A percentile compares a stretch with the other conserved stretches of the same genome.
Evolutionary conservation across 345 rosid species (phyloP).

Genomic region (Mangifera indica): DNA sequence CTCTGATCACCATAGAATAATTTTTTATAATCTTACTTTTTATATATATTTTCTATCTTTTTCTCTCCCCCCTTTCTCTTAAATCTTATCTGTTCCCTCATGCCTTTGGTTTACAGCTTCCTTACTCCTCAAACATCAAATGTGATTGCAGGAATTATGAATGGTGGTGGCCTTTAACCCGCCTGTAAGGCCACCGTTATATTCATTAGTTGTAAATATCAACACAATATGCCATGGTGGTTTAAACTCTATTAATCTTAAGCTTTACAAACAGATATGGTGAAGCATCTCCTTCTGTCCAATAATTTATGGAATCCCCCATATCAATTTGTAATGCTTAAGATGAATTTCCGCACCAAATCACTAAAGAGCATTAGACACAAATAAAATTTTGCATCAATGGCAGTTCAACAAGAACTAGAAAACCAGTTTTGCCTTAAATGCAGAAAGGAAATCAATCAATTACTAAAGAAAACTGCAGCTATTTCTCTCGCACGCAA

Average conservation of each 20-base stretch:
- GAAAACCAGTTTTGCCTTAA: neutral
- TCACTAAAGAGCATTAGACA: neutral
- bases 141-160: neutral
- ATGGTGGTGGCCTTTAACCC: neutral
- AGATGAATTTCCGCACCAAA: neutral
- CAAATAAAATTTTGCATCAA: too few relatives aligned
- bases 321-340: neutral
- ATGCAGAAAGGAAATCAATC: neutral
- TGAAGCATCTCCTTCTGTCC: neutral
- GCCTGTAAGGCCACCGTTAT: neutral
- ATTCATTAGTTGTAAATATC: neutral
- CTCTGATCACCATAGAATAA: conserved; percentile 8
- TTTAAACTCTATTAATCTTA: too few relatives aligned
- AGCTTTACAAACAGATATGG: too few relatives aligned
- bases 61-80: neutral
- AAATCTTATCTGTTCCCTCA: neutral
- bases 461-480: neutral
- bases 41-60: neutral
- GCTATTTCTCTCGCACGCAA: too few relatives aligned
- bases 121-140: neutral
- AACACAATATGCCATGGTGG: neutral
- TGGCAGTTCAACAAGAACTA: too few relatives aligned
- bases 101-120: neutral
- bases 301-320: neutral
- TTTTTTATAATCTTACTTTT: conserved; percentile 12